Evolutionary conservation across 495 filamentous ascomycete genomes (phyloP), one percentile per base, ranked within the genome.

Genomic region (Tuber microsphaerosporum): DNA sequence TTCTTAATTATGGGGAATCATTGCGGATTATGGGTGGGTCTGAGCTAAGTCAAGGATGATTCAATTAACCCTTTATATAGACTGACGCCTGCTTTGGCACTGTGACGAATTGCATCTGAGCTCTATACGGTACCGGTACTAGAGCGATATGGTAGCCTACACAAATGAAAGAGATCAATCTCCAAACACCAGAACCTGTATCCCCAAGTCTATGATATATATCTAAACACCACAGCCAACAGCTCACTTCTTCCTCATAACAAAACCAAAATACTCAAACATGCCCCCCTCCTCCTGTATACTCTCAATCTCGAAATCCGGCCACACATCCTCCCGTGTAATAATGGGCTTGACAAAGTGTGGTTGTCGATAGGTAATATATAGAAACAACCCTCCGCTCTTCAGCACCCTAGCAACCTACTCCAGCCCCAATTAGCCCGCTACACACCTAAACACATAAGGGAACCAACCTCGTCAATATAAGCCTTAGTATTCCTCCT

Each of bases 361-460:
- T n/a, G 87, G 89, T 68, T 90, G 89, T 45, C 88, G 84, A 71
- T 86, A 90, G 4, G 88, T 88, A 61, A 91, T 85, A 75, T 88
- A 89, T 1, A 91, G 78, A 75, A 88, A 90, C 12, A 81, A 75
- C 9, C 88, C 89, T 20, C 84, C 85, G 31, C 85, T 81, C 80
- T 87, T 89, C 51, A 90, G 81, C 48, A 89, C 86, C 46, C 89
- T 82, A 17, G 83, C 80, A 73, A 89, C 86, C 87, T 88, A 71
- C 68, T 44, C 43, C 80, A 61, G 45, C 56, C 48, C 82, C 70
- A 65, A 81, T 80, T 74, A 81, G 46, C 37, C 73, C 42, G 16
- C 61, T 14, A 20, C 70, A 71, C 8, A 5, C 43, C 45, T 72
- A 73, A 12, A 4, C 68, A 68, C 26, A 48, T n/a, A 43, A 69